Evolutionary conservation across 2,329 filamentous ascomycete species (phyloP).

Genomic region (Colletotrichum sp.): DNA sequence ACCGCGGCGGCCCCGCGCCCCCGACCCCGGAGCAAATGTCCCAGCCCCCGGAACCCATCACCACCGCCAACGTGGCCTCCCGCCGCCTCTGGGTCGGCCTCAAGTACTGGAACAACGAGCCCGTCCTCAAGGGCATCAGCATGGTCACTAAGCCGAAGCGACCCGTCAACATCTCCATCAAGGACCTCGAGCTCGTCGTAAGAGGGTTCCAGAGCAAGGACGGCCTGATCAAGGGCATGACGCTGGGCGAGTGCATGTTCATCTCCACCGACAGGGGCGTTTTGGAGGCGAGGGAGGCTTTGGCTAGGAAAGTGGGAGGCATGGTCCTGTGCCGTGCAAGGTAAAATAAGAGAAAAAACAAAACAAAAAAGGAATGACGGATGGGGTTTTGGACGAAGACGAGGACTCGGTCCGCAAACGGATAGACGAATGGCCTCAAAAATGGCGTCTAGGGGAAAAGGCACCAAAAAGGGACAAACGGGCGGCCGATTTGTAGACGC

Average conservation of each 20-base stretch:
- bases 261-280: constrained; percentile 79
- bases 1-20: constrained; percentile 67
- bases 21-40: constrained; percentile 52
- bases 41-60: constrained; percentile 63
- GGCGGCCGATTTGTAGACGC: not conserved
- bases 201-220: constrained; percentile 70
- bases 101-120: constrained; percentile 87
- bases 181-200: constrained; percentile 68
- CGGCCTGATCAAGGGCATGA: constrained; percentile 76
- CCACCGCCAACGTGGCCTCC: constrained; percentile 72
- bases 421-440: not conserved
- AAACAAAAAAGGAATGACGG: not conserved
- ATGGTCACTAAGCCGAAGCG: constrained; percentile 78
- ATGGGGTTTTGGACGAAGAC: not conserved
- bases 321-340: constrained; percentile 75
- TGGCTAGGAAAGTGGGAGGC: constrained; percentile 82
- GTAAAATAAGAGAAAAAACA: constrained; percentile 28
- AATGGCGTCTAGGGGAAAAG: not conserved
- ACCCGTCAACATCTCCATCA: constrained; percentile 68
- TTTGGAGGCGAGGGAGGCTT: constrained; percentile 81
- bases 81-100: constrained; percentile 86
- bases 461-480: not conserved
- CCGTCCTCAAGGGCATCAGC: constrained; percentile 72
- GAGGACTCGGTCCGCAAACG: not conserved
- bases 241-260: constrained; percentile 83